Evolutionary conservation across 257 asterid genomes (phyloP).

Genomic region (Solanum chilense): DNA sequence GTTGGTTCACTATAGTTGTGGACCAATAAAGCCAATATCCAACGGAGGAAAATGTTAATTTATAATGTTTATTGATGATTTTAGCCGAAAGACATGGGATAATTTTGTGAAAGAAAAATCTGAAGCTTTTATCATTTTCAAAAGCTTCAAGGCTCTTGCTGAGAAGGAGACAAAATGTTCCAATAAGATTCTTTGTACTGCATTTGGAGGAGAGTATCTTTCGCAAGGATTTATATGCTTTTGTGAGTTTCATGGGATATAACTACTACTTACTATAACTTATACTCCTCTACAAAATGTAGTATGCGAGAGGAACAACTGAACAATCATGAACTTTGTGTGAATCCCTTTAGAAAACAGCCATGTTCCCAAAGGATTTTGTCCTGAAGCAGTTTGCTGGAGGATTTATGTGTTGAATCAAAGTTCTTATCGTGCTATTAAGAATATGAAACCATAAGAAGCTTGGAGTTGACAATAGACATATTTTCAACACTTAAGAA

Average conservation of each 20-base stretch:
- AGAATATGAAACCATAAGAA: too few species aligned
- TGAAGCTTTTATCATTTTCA: neutral
- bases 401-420: too few species aligned
- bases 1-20: too few species aligned
- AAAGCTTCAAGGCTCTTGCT: neutral
- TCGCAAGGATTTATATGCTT: neutral
- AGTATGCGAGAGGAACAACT: neutral
- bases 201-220: too few species aligned
- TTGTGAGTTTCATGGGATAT: neutral
- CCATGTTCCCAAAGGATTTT: neutral
- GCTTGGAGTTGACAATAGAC: too few species aligned
- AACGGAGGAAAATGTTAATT: neutral
- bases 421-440: too few species aligned
- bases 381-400: too few species aligned
- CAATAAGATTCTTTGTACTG: neutral
- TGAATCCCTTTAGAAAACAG: neutral
- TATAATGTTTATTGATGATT: neutral
- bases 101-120: neutral
- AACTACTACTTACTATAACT: neutral
- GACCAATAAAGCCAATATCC: too few species aligned
- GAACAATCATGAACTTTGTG: neutral
- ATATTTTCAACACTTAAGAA: too few species aligned
- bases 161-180: neutral
- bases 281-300: neutral
- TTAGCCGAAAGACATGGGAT: neutral